phyloP scores from a whole-genome alignment of 192 early-diverging fungal species.

The Coemansia sp. region DNA sequence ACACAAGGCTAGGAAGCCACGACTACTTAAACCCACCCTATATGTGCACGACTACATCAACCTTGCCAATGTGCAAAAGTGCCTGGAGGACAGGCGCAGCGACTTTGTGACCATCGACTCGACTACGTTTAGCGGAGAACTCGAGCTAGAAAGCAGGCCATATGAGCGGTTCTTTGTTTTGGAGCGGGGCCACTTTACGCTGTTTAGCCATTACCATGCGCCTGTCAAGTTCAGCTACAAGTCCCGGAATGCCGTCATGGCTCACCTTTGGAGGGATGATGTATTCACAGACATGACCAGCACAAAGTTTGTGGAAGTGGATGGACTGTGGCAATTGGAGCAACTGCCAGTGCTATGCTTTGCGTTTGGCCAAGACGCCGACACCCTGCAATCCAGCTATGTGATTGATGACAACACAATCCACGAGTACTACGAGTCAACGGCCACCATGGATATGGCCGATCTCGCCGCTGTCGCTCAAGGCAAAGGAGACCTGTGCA shows the following conservation, averaged over 20 bases:
- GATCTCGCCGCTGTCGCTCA: too few species aligned
- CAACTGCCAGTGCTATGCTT: too few species aligned
- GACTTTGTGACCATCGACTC: too few species aligned
- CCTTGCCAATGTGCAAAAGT: too few species aligned
- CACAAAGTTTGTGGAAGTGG: not conserved
- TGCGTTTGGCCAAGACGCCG: too few species aligned
- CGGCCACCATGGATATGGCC: not conserved
- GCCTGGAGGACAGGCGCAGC: too few species aligned
- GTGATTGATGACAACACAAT: not conserved
- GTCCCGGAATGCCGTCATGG: not conserved
- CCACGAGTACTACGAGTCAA: not conserved
- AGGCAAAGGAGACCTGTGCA: not conserved
- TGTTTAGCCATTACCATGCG: not conserved
- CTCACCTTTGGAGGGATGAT: too few species aligned
- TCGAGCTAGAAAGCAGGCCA: not conserved
- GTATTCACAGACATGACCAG: too few species aligned
- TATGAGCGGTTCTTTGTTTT: not conserved
- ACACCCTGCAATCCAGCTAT: too few species aligned
- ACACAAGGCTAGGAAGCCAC: too few species aligned
- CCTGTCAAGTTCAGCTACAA: slow-evolving; percentile 1
- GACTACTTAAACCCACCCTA: not conserved
- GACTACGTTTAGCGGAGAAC: not conserved
- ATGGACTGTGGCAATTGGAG: not conserved
- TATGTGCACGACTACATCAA: too few species aligned
- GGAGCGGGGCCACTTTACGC: too few species aligned